Evolutionary conservation across 2,329 filamentous ascomycete genomes (phyloP), one percentile per base, ranked within the genome.

Genomic region (Triangularia verruculosa): DNA sequence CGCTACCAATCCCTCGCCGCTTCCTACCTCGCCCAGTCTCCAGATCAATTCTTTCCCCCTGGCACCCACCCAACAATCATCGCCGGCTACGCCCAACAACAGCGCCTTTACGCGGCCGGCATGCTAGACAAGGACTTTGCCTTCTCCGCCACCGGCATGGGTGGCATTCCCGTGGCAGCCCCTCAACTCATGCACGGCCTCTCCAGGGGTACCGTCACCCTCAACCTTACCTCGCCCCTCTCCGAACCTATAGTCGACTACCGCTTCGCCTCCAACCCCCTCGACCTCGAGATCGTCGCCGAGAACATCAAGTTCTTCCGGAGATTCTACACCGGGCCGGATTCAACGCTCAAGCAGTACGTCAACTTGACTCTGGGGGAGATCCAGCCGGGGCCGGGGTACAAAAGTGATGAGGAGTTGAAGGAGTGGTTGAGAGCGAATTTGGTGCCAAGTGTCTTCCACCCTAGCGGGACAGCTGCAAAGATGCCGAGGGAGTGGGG

Each of bases 161-260:
- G 70, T 3, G n/a, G 15, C 20, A 9, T 24, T 2, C 34, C 56
- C 13, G 51, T 56, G 2, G 20, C 55, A 2, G 57, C 47, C 0
- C 57, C 57, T 8, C 57, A 63, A n/a, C 24, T 55, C 9, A 54
- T 63, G 61, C 61, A 78, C 64, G 75, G 76, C 5, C 70, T 78
- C 52, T 76, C 73, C 27, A 73, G 77, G 11, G 77, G 77, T 24
- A 73, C 71, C 28, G 58, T 62, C 24, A 32, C 8, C 12, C 63
- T 72, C 24, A 68, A 73, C 61, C 61, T 66, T 0, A 55, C 65
- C 1, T 60, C 71, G 39, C 51, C 51, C 4, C 66, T 69, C 47
- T 60, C 59, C 6, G 65, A 69, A 56, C 67, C 69, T 22, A 51
- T 72, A 3, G 68, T 73, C 11, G 70, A 73, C 63, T 73, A 73